Base-by-base conservation (phyloP, 2,329 filamentous ascomycete genomes). In the Fusarium musae region DNA sequence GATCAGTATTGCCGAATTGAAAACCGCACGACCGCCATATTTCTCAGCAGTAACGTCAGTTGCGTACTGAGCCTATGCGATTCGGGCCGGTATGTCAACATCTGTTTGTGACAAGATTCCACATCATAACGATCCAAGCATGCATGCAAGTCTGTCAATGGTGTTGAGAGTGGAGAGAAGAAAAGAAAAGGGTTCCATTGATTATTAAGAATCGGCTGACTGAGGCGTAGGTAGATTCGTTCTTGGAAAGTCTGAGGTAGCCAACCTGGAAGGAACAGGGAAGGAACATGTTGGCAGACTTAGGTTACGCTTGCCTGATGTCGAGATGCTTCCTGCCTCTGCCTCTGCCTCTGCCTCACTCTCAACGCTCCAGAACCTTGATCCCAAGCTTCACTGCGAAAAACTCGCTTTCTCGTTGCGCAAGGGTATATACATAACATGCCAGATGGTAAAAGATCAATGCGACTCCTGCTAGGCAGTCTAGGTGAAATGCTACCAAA, bases 41-140 rank as follows among this genome's bases (percentile, higher is more conserved):
- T 54, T 46, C 49, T 66, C 43, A 54, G 47, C 60, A 16, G n/a
- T 26, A 53, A 58, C 37, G 26, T 49, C 44, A 47, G 42, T 23
- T 63, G 43, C 40, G 50, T 58, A 47, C 59, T 59, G 63, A 39
- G 10, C 16, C 30, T 62, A 69, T 66, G 26, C 26, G 71, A 66
- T 58, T 56, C 72, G 63, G 72, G 28, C 72, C 59, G 72, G 67
- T 21, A 34, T 12, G 32, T 49, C 49, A 46, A 34, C 34, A 21
- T 39, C 37, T 44, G 32, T 26, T 32, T 36, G 32, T 54, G 23
- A 21, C 39, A 13, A 40, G 34, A 54, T 40, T 54, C 34, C 34
- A 40, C 28, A n/a, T 40, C 34, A 30, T 12, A 39, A 11, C 9
- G 11, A 30, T 28, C 23, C 34, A 28, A 17, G 23, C 12, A 52